Evolutionary conservation across 208 protist species (phyloP).

Genomic region (Trichomonas tenax): DNA sequence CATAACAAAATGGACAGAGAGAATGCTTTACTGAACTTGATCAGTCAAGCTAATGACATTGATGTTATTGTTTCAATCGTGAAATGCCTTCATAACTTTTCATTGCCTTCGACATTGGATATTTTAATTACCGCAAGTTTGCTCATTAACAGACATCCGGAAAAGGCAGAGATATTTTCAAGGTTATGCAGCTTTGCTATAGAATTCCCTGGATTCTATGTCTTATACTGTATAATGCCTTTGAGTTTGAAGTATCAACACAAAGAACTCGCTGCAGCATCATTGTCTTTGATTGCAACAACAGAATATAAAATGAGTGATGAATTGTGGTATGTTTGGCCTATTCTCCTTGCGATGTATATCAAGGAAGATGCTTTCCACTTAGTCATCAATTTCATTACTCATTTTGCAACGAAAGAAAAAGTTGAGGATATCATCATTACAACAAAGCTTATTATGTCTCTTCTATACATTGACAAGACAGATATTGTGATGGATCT

Average conservation of each 20-base stretch:
- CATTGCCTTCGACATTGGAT: neutral
- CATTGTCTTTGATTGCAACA: neutral
- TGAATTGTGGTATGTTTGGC: neutral
- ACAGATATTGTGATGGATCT: neutral
- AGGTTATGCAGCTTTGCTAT: neutral
- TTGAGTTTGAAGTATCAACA: neutral
- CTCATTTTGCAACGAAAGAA: neutral
- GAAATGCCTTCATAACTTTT: neutral
- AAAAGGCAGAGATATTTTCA: neutral
- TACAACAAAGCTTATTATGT: neutral
- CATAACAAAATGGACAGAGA: neutral
- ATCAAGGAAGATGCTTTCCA: neutral
- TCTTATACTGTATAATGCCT: neutral
- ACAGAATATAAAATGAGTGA: neutral
- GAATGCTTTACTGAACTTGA: neutral
- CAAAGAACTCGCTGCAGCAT: neutral
- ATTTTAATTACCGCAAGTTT: neutral
- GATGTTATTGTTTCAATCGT: neutral
- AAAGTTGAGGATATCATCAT: neutral
- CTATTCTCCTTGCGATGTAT: neutral
- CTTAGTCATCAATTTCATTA: neutral
- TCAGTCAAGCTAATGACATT: neutral
- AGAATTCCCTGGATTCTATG: neutral
- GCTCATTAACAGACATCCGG: neutral
- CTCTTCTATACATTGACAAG: neutral